Evolutionary conservation across 140 eudicot genomes (phyloP), one percentile per base, ranked within the genome.

Genomic region (Stevia rebaudiana): DNA sequence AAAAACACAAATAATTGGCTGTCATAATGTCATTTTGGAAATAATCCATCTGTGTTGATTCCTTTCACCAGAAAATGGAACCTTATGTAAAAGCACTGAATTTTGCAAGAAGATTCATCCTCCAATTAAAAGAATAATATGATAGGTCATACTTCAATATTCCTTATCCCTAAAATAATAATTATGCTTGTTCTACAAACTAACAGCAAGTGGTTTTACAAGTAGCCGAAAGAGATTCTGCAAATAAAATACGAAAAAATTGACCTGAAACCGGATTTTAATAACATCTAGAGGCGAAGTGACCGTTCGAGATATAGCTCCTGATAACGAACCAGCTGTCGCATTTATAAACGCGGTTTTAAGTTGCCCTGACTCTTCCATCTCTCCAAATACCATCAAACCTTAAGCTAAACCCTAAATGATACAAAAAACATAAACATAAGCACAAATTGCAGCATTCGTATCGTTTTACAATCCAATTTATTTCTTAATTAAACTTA

Each of bases 251-350:
- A 4, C 15, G 15, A 16, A 40, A 35, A 74, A 12, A 11, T 16
- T 16, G 6, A 88, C 98, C 98, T 92, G 98, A 36, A 92, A 92
- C 68, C 98, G 76, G 49, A 92, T 92, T 81, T 92, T 92, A 31
- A 88, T 92, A 40, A 92, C 98, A 78, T 92, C 98, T 21, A 92
- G 74, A 0, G 98, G 98, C 4, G 96, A 92, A 3, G 98, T 92
- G 6, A 92, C 84, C 5, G 98, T 92, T 35, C 98, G 85, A 1
- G 98, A 92, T 18, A 92, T 69, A 44, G 78, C 96, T 60, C 98
- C 98, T n/a, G 98, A 85, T 37, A 85, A 70, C 40, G 95, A 85
- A 52, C 98, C 98, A 5, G 96, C 95, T 8, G 89, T 46, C 16
- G 95, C 84, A 76, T 92, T 83, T 13, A 92, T 83, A 59, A 88